Percentiles rank a stretch among this genome's conserved stretches.
Evolutionary conservation across 2,329 filamentous ascomycete genomes (phyloP).

Genomic region (Fusarium temperatum): DNA sequence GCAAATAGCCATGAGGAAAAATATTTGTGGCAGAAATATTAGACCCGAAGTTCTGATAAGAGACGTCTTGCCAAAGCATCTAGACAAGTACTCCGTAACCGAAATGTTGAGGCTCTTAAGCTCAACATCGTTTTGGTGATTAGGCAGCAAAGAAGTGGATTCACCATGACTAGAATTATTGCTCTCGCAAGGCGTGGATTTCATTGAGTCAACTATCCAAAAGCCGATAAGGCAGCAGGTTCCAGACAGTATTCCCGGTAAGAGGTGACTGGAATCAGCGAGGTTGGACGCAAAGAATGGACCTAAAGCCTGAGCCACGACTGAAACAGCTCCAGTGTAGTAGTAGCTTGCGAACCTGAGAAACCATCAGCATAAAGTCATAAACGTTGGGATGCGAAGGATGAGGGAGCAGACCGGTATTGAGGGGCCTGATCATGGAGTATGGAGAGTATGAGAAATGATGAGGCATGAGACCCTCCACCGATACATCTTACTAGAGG

Average conservation of each 20-base stretch:
- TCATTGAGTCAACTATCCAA: background rate
- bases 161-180: background rate
- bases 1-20: background rate
- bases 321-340: background rate
- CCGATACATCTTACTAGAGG: background rate
- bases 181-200: background rate
- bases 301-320: background rate
- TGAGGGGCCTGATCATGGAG: background rate
- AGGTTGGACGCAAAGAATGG: background rate
- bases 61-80: background rate
- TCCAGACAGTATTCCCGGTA: background rate
- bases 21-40: rapidly evolving
- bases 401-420: background rate
- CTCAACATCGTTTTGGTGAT: background rate
- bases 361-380: rapidly evolving
- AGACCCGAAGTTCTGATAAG: background rate
- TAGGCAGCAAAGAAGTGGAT: background rate
- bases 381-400: rapidly evolving
- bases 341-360: background rate
- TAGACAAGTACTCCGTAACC: background rate
- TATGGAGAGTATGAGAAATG: background rate
- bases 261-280: background rate
- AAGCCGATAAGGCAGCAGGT: background rate
- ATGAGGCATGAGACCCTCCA: background rate
- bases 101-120: background rate